Evolutionary conservation across 2,329 filamentous ascomycete genomes (phyloP), one percentile per base, ranked within the genome.

Genomic region (Xylaria sp.): DNA sequence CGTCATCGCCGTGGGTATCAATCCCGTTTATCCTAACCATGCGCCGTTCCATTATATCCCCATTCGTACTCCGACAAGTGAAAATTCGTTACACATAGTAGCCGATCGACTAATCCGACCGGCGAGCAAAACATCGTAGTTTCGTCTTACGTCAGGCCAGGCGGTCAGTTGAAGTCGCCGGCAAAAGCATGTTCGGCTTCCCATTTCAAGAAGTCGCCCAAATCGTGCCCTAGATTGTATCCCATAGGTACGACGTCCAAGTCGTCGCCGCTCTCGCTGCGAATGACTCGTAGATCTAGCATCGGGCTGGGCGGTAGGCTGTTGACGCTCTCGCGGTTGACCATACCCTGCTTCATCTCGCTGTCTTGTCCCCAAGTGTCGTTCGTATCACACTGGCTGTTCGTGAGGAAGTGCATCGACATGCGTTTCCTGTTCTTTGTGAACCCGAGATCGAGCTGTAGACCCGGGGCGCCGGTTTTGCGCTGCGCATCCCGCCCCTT

Each of bases 181-280:
- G 74, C 76, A 65, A 81, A 84, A 1, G 84, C 83, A 64, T 87
- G 81, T 72, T 88, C 83, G 3, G 84, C 79, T 76, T 88, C 87
- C 87, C 87, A 90, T 64, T 80, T 82, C 57, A 90, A 74, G 72
- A 88, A 90, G 69, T 89, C 87, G 1, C 85, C 86, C 48, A 90
- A 75, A 74, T 90, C 88, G 70, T 89, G 86, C 12, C 84, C 83
- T 2, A 90, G 80, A 71, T 90, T 90, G 74, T 85, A 89, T 0
- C 87, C 87, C 88, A 90, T 89, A 0, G 87, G 85, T 63, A 87
- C 83, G 10, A 81, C 76, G 62, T 82, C 81, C 37, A 80, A 70
- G 63, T 81, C 81, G 51, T 81, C 80, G 28, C 80, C 81, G 44
- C 79, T 78, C 1, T 37, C 55, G 68, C 74, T 81, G 58, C 81